Percentiles rank a stretch among this genome's conserved stretches.
phyloP scores from a whole-genome alignment of 139 green algal genomes.

The Pycnococcus provasolii region DNA sequence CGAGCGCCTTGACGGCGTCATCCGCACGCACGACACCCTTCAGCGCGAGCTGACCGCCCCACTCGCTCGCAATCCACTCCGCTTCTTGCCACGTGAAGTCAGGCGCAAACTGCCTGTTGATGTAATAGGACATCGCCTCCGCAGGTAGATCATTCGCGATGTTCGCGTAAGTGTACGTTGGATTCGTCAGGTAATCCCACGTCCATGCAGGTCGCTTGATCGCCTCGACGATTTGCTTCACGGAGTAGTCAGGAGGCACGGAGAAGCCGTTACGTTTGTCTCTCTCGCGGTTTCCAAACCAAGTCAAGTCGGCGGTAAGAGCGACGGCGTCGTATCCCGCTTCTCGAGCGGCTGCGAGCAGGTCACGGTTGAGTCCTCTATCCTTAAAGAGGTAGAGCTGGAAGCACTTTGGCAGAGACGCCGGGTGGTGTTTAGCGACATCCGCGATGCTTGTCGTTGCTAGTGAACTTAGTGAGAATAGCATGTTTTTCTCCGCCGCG shows the following conservation, averaged over 20 bases:
- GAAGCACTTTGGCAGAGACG: constrained; percentile 14
- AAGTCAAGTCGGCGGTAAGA: constrained; percentile 19
- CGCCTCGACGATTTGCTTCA: constrained; percentile 9
- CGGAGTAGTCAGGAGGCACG: constrained; percentile 11
- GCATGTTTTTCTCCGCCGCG: neutral
- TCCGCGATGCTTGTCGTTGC: constrained; percentile 8
- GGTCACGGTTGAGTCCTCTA: neutral
- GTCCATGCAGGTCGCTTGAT: constrained; percentile 12
- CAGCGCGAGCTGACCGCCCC: constrained; percentile 31
- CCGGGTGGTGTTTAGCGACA: neutral
- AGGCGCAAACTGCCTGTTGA: constrained; percentile 9
- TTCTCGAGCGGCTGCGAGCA: constrained; percentile 1
- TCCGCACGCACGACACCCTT: constrained; percentile 71
- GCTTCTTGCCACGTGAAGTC: constrained; percentile 26
- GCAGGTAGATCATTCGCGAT: constrained; percentile 11
- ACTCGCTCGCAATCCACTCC: constrained; percentile 23
- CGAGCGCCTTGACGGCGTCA: constrained; percentile 58
- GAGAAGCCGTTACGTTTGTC: constrained; percentile 20
- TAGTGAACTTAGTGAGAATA: constrained; percentile 17
- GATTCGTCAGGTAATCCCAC: constrained; percentile 21
- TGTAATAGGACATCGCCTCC: constrained; percentile 11
- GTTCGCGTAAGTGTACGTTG: constrained; percentile 19
- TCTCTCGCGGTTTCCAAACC: constrained; percentile 23
- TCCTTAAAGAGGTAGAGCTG: constrained; percentile 30
- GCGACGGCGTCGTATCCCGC: constrained; percentile 12